Base-by-base conservation (phyloP, 2,329 filamentous ascomycete species). In the Coniochaeta sp. region DNA sequence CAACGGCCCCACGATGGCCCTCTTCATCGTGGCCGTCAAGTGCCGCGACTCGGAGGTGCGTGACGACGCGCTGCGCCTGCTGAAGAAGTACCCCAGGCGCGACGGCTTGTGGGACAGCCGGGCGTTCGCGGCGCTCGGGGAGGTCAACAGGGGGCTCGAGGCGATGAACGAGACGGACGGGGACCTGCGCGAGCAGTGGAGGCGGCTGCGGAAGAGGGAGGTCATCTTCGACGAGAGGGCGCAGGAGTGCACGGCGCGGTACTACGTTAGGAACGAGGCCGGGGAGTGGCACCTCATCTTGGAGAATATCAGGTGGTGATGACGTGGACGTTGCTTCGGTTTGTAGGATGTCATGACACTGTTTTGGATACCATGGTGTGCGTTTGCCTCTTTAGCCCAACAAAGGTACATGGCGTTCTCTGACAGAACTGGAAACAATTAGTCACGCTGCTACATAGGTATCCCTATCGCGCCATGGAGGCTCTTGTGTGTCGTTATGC, bases 91-190 rank as follows among this genome's bases (percentile, higher is more conserved):
- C 26, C 71, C 71, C 3, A 65, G 72, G 3, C 65, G 69, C 27
- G 74, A 75, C 53, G 71, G 70, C 1, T 63, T 75, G 8, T 68
- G 71, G 20, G 71, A 75, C 53, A 73, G 66, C 46, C 63, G 67
- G 13, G 62, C 71, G 1, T 42, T 42, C 26, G 38, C 38, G 38
- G 71, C 70, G 4, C 68, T 75, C 47, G 67, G 66, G 1, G 52
- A 69, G 1, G 65, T 65, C 49, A 72, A 72, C 55, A 58, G 62
- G 1, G 64, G 66, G 35, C 57, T 68, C 1, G 72, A 75, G 57
- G 26, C 1, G 58, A 62, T 14, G 24, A 66, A 66, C 48, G 57
- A 57, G 3, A 52, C 48, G 10, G 67, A 70, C 14, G 71, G 65
- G 2, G 55, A 57, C 9, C 61, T 66, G 13, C 49, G 63, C 9